Evolutionary conservation across 305 asterid species (phyloP).

Genomic region (Nicotiana rustica): DNA sequence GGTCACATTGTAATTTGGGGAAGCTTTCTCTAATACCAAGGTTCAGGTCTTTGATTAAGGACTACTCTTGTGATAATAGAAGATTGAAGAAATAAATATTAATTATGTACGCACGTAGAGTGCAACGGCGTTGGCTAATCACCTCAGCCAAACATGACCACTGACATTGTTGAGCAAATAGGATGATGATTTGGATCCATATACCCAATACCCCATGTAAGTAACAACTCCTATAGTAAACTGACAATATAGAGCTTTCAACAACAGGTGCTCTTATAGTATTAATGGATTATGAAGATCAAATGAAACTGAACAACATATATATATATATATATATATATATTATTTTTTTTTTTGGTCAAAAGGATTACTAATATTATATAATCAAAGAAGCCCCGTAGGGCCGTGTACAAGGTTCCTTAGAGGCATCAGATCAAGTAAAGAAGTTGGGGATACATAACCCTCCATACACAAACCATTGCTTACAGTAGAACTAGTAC

Average conservation of each 20-base stretch:
- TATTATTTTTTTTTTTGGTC: no score
- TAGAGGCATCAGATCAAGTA: no score
- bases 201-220: conserved; percentile 91
- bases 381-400: no score
- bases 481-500: no score
- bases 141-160: conserved; percentile 82
- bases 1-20: no score
- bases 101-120: conserved; percentile 32
- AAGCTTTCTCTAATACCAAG: no score
- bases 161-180: conserved; percentile 79
- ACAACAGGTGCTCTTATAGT: conserved; percentile 82
- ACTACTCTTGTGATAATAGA: no score
- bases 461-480: no score
- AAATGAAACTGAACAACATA: neutral
- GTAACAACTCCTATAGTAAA: conserved; percentile 79
- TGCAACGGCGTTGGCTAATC: conserved; percentile 72
- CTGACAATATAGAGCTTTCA: conserved; percentile 87
- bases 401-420: no score
- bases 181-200: conserved; percentile 65
- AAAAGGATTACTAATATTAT: no score
- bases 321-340: neutral
- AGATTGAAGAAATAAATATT: neutral
- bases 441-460: no score
- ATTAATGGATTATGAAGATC: conserved; percentile 42
- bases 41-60: no score